phyloP scores from a whole-genome alignment of 176 grass and related monocot genomes.

The Carex littledalei region DNA sequence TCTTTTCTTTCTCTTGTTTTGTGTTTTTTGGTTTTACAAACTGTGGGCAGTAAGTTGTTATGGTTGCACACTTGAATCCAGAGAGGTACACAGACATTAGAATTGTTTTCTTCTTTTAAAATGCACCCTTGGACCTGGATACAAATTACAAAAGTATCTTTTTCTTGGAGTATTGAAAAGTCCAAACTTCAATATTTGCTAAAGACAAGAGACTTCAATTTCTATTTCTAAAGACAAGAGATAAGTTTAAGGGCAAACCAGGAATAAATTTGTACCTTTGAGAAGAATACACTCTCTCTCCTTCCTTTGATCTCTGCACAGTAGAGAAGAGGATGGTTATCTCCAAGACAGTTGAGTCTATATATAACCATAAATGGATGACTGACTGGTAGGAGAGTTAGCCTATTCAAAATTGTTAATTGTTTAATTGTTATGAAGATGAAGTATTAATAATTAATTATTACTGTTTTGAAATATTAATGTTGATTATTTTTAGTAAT shows the following conservation, averaged over 20 bases:
- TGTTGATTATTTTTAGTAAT: not conserved
- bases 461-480: not conserved
- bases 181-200: not conserved
- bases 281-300: not conserved
- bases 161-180: too few species aligned
- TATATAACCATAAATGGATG: not conserved
- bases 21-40: not conserved
- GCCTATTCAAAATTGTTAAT: not conserved
- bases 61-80: not conserved
- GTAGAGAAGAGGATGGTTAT: not conserved
- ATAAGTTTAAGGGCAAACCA: not conserved
- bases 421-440: not conserved
- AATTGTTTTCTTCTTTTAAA: not conserved
- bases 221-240: not conserved
- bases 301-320: not conserved
- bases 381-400: not conserved
- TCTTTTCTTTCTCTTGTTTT: not conserved
- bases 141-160: too few species aligned
- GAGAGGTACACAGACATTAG: not conserved
- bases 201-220: not conserved
- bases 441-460: too few species aligned
- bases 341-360: not conserved
- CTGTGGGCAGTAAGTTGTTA: not conserved
- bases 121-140: too few species aligned
- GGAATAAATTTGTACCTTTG: not conserved